Evolutionary conservation across 345 rosid genomes (phyloP), one percentile per base, ranked within the genome.

Genomic region (Syzygium grande): DNA sequence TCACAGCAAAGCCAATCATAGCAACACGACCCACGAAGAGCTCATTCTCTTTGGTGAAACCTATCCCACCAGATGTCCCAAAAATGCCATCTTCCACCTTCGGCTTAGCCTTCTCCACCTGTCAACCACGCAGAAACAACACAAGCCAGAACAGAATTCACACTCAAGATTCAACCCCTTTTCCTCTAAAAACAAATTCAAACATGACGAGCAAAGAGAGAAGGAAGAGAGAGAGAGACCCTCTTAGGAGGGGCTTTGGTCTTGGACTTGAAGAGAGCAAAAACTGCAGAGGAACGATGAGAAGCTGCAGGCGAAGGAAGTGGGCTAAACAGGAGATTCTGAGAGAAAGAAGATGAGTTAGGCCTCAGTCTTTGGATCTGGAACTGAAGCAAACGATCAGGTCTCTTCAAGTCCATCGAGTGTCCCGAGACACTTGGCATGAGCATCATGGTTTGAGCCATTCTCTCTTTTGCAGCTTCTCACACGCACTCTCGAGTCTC

Each of bases 11-110:
- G 78, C 99, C 99, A 90, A 97, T 77, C 99, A 97, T 97, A 88
- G 99, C 99, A 21, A 97, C 99, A 85, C 99, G 99, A n/a, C 99
- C 99, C 5, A 97, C 99, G 61, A 97, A 97, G 89, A 97, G 98
- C 89, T 97, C 99, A 83, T 97, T 97, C 86, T 92, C 93, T 94
- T 97, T 97, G 0, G 99, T 97, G 89, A 97, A 97, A 90, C 99
- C 99, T 56, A 97, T 95, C 56, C 99, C 99, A 38, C 99, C 99
- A 2, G 99, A 97, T 1, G 99, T 97, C 17, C 99, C 99, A 46
- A 97, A 97, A 46, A 97, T 89, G 13, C 99, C 99, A 63, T 96
- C 99, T 87, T 97, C 99, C 63, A 94, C 95, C 88, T 93, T 94
- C n/a, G 25, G 88, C 90, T 94, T 96, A 19, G 92, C 87, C 89